phyloP scores from a whole-genome alignment of 2,329 filamentous ascomycete genomes.

The Penicillium sp. region DNA sequence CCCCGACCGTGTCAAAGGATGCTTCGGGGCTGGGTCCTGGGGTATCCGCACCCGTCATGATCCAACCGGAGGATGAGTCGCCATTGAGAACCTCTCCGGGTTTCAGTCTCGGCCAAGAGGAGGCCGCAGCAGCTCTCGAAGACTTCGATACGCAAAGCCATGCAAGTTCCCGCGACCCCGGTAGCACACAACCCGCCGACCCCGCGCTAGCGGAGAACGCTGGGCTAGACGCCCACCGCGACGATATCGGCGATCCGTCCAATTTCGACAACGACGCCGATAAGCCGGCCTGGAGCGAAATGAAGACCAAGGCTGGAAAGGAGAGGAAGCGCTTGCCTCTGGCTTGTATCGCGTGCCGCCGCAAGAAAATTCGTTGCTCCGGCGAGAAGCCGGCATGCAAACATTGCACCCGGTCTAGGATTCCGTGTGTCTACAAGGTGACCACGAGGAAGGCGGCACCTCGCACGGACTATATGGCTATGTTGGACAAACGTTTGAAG shows the following conservation, averaged over 20 bases:
- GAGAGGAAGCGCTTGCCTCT: slow-evolving; percentile 90
- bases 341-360: slow-evolving; percentile 90
- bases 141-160: slow-evolving; percentile 39
- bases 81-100: slow-evolving; percentile 29
- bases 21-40: slow-evolving; percentile 33
- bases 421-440: slow-evolving; percentile 97
- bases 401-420: slow-evolving; percentile 87
- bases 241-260: slow-evolving; percentile 23
- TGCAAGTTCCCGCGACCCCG: slow-evolving; percentile 38
- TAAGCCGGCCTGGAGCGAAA: slow-evolving; percentile 71
- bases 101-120: slow-evolving; percentile 29
- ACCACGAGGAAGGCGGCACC: slow-evolving; percentile 92
- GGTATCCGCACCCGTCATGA: slow-evolving; percentile 43
- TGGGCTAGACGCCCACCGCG: slow-evolving; percentile 21
- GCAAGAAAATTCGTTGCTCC: slow-evolving; percentile 97
- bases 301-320: slow-evolving; percentile 91
- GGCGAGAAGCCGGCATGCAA: slow-evolving; percentile 98
- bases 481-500: slow-evolving; percentile 93
- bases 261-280: slow-evolving; percentile 53
- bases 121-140: slow-evolving; percentile 26
- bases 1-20: slow-evolving; percentile 31
- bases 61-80: slow-evolving; percentile 35
- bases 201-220: slow-evolving; percentile 20
- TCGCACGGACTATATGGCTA: slow-evolving; percentile 97
- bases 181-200: slow-evolving; percentile 29